phyloP scores from a whole-genome alignment of 495 filamentous ascomycete species.

The Trichoderma parareesei region DNA sequence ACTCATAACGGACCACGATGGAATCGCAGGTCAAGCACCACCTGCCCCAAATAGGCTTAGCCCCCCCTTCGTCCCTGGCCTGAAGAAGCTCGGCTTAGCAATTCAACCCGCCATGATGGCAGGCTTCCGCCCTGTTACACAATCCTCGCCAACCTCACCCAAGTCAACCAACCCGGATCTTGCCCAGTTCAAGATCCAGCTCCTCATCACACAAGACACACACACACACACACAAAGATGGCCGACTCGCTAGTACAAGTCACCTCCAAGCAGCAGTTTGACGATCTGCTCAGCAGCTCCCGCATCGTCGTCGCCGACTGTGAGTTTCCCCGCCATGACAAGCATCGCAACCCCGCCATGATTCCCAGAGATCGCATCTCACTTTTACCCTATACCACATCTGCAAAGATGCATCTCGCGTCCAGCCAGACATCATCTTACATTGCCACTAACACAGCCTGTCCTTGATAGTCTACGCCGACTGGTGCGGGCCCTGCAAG shows the following conservation, averaged over 20 bases:
- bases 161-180: too few species aligned
- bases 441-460: not conserved
- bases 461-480: conserved; percentile 44
- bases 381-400: too few species aligned
- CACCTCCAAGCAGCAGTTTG: conserved; percentile 35
- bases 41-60: not conserved
- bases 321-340: conserved; percentile 22
- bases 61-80: not conserved
- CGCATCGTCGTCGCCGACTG: conserved; percentile 40
- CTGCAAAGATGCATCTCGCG: too few species aligned
- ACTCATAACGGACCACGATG: too few species aligned
- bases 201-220: too few species aligned
- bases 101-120: not conserved
- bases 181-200: too few species aligned
- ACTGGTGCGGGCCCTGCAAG: conserved; percentile 67
- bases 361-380: too few species aligned
- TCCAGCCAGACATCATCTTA: not conserved
- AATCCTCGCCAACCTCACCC: not conserved
- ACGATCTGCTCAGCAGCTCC: conserved; percentile 31
- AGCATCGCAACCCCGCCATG: not conserved
- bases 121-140: not conserved
- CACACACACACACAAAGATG: conserved; percentile 17
- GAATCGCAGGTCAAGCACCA: not conserved
- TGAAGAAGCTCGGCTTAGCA: not conserved
- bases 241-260: conserved; percentile 25